These are phyloP conservation scores for Coemansia sp. DNA, from an alignment of 192 early-diverging fungal species.

Conservation along the genomic window DNA sequence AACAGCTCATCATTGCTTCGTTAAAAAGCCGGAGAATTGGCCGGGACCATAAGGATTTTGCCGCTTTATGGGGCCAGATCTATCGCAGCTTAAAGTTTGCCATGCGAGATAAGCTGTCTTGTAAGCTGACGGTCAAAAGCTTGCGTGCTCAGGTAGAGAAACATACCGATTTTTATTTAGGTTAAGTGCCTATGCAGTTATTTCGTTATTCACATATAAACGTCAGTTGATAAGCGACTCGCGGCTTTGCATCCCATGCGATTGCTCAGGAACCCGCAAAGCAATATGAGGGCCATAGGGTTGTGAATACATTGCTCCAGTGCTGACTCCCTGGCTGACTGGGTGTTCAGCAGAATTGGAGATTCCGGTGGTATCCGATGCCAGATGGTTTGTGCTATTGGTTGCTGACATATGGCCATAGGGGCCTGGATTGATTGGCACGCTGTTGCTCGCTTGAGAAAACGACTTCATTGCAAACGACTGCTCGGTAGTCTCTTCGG, in stretches of 20 bases:
- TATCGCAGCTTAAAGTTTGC: constrained; percentile 53
- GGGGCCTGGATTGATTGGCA: constrained; percentile 7
- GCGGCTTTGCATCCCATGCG: constrained; percentile 15
- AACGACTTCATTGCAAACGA: constrained; percentile 21
- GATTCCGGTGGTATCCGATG: not conserved
- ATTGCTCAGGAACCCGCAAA: constrained; percentile 7
- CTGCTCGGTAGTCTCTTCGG: constrained; percentile 10
- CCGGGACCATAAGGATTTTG: constrained; percentile 44
- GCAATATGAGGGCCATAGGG: constrained; percentile 15
- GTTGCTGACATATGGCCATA: constrained; percentile 4
- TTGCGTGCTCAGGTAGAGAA: constrained; percentile 42
- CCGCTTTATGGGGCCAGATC: constrained; percentile 51
- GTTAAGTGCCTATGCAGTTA: not conserved
- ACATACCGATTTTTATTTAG: constrained; percentile 44
- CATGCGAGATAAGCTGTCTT: constrained; percentile 24
- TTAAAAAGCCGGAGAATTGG: constrained; percentile 45
- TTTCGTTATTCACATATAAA: not conserved
- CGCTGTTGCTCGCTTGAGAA: not conserved
- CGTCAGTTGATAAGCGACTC: constrained; percentile 13
- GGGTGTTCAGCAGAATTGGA: not conserved
- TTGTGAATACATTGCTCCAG: constrained; percentile 20
- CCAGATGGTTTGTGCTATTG: not conserved
- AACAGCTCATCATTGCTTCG: constrained; percentile 49
- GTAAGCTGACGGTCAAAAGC: constrained; percentile 13
- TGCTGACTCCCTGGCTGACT: not conserved